These are phyloP conservation scores for Scheffersomyces parashehatae DNA, from an alignment of 1,139 yeast species.

Conservation along the genomic window DNA sequence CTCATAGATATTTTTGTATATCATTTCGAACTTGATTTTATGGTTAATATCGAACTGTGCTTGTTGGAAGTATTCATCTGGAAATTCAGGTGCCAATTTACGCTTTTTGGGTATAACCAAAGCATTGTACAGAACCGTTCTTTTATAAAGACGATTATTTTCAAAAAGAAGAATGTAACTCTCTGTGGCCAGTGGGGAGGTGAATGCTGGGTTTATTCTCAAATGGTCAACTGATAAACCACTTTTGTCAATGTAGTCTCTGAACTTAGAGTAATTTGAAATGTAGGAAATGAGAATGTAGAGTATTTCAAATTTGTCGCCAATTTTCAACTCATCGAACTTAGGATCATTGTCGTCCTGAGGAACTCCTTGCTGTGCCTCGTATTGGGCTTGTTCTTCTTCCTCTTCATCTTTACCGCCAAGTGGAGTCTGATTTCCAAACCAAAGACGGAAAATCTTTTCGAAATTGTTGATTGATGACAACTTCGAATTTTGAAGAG, in stretches of 20 bases:
- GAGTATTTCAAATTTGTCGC: conserved; percentile 49
- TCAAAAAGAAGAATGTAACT: conserved; percentile 48
- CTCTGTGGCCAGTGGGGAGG: conserved; percentile 14
- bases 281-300: conserved; percentile 42
- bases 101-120: conserved; percentile 45
- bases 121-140: conserved; percentile 32
- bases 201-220: conserved; percentile 25
- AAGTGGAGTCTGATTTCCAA: conserved; percentile 42
- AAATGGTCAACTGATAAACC: conserved; percentile 32
- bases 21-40: conserved; percentile 29
- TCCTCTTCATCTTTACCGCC: conserved; percentile 32
- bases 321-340: conserved; percentile 40
- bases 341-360: conserved; percentile 16
- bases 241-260: conserved; percentile 45
- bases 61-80: conserved; percentile 27
- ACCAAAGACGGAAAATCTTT: conserved; percentile 43
- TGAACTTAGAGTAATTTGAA: conserved; percentile 36
- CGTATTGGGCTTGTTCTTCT: conserved; percentile 16
- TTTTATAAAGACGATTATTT: conserved; percentile 42
- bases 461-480: conserved; percentile 43
- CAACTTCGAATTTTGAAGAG: conserved; percentile 29
- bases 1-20: conserved; percentile 35
- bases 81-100: conserved; percentile 33
- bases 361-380: conserved; percentile 10
- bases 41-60: conserved; percentile 32